Evolutionary conservation across 768 basidiomycete genomes (phyloP).

Genomic region (Harrya chromipes): DNA sequence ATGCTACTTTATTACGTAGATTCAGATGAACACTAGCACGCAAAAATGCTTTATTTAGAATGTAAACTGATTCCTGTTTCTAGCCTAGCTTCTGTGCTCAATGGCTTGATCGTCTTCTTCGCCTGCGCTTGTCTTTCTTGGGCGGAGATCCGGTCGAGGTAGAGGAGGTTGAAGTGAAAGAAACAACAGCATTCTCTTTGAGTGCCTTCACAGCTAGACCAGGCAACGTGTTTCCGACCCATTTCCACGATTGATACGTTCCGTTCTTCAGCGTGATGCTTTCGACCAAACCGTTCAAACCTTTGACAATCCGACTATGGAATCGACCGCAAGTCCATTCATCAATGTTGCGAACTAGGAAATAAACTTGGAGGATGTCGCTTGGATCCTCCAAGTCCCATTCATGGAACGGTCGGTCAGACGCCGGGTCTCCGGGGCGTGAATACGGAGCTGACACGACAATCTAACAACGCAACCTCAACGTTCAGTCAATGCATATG

Average conservation of each 20-base stretch:
- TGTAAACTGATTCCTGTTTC: background rate
- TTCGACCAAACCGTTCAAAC: conserved; percentile 37
- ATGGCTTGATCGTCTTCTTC: conserved; percentile 29
- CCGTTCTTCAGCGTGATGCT: conserved; percentile 32
- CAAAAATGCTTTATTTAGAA: background rate
- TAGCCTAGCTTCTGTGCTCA: background rate
- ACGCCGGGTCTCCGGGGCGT: conserved; percentile 13
- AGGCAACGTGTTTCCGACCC: conserved; percentile 34
- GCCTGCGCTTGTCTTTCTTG: conserved; percentile 30
- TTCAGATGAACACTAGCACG: background rate
- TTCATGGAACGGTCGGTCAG: conserved; percentile 39
- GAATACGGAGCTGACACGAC: conserved; percentile 51
- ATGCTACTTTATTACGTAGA: background rate
- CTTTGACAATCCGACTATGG: conserved; percentile 36
- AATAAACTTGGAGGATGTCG: conserved; percentile 48
- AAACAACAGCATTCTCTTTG: conserved; percentile 38
- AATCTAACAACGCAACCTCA: conserved; percentile 30
- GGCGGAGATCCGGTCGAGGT: conserved; percentile 27
- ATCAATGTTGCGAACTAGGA: conserved; percentile 53
- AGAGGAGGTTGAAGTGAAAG: conserved; percentile 26
- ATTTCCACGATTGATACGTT: conserved; percentile 48
- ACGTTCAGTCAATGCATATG: background rate
- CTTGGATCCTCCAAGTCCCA: conserved; percentile 45
- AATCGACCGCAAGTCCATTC: conserved; percentile 48
- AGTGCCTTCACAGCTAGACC: conserved; percentile 16